Conservation (phyloP, 345 rosid genomes). For the Euphorbia lathyris region DNA sequence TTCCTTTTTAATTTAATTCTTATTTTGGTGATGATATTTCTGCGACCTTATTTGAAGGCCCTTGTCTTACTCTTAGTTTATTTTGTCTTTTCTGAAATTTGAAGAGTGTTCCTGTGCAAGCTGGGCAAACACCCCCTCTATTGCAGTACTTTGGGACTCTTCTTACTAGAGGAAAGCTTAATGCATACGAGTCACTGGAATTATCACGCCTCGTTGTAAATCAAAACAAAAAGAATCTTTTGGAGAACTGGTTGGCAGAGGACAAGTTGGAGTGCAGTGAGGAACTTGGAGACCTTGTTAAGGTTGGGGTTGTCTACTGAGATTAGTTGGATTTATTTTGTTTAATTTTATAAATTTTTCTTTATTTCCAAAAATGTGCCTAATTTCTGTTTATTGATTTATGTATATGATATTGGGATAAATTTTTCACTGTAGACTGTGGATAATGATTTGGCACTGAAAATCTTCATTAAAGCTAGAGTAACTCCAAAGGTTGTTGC, state of each 20-base stretch:
- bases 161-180: slow-evolving; percentile 89
- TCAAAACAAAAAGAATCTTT: slow-evolving; percentile 93
- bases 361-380: background rate
- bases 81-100: slow-evolving; percentile 11
- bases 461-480: slow-evolving; percentile 93
- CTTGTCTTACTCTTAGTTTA: background rate
- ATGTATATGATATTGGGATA: slow-evolving; percentile 1
- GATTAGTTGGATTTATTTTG: background rate
- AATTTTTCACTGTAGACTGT: slow-evolving; percentile 61
- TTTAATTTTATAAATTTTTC: background rate
- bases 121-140: slow-evolving; percentile 98
- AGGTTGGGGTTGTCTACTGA: slow-evolving; percentile 47
- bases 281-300: slow-evolving; percentile 98
- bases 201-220: slow-evolving; percentile 97
- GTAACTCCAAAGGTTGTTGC: slow-evolving; percentile 99
- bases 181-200: slow-evolving; percentile 94
- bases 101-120: slow-evolving; percentile 98
- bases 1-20: slow-evolving; percentile 17
- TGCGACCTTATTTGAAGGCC: background rate
- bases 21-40: background rate
- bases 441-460: slow-evolving; percentile 95
- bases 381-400: background rate
- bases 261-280: slow-evolving; percentile 98
- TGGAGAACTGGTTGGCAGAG: slow-evolving; percentile 97
- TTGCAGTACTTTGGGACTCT: slow-evolving; percentile 98